Evolutionary conservation across 2,329 filamentous ascomycete species (phyloP).

Genomic region (Aspergillus sp.): DNA sequence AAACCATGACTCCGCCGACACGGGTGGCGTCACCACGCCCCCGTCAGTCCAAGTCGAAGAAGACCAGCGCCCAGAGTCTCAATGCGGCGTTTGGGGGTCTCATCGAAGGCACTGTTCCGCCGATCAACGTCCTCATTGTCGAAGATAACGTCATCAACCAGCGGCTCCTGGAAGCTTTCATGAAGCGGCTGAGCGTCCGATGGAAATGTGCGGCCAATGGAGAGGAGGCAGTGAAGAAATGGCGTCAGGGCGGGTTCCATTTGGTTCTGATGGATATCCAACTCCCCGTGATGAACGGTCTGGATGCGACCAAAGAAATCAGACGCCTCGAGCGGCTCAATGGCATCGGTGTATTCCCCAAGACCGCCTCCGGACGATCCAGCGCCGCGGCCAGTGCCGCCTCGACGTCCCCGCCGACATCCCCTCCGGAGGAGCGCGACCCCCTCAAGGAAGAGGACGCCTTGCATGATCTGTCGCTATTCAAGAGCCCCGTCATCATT

Average conservation of each 20-base stretch:
- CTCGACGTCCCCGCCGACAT: slow-evolving; percentile 17
- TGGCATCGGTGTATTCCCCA: slow-evolving; percentile 85
- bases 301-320: slow-evolving; percentile 95
- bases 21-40: slow-evolving; percentile 51
- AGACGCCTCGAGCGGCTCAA: slow-evolving; percentile 85
- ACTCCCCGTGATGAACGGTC: slow-evolving; percentile 90
- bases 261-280: slow-evolving; percentile 98
- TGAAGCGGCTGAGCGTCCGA: slow-evolving; percentile 90
- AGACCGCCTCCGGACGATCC: slow-evolving; percentile 57
- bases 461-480: slow-evolving; percentile 52
- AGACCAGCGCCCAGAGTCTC: slow-evolving; percentile 28
- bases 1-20: slow-evolving; percentile 34
- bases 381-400: slow-evolving; percentile 36
- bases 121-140: slow-evolving; percentile 95
- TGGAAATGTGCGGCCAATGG: slow-evolving; percentile 99
- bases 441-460: slow-evolving; percentile 37
- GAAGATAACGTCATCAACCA: slow-evolving; percentile 99
- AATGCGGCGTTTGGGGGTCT: slow-evolving; percentile 56
- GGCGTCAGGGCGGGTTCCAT: slow-evolving; percentile 90
- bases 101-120: slow-evolving; percentile 80
- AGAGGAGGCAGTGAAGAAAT: slow-evolving; percentile 87
- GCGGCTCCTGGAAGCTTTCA: slow-evolving; percentile 88
- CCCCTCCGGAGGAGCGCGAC: slow-evolving; percentile 18
- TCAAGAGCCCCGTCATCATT: slow-evolving; percentile 97
- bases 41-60: slow-evolving; percentile 32